Percentiles rank a stretch among this genome's conserved stretches.
Evolutionary conservation across 805 yeast genomes (phyloP).

Genomic region (Hanseniaspora nectarophila): DNA sequence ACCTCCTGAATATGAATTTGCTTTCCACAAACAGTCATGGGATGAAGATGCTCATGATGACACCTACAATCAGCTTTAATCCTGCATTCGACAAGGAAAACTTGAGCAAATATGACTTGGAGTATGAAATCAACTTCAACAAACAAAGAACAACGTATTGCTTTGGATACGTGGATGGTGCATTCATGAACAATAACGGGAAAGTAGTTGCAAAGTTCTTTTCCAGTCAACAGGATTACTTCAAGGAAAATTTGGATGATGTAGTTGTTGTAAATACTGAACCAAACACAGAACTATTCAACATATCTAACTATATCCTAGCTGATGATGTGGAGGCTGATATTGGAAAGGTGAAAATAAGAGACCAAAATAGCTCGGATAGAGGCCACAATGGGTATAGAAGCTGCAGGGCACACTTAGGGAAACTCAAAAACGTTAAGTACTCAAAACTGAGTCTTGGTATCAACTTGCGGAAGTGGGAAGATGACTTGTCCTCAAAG

Average conservation of each 20-base stretch:
- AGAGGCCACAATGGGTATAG: conserved; percentile 12
- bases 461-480: not conserved
- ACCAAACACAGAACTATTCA: not conserved
- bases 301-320: conserved; percentile 1
- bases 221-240: not conserved
- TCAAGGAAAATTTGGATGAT: not conserved
- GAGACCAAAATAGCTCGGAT: not conserved
- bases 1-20: not conserved
- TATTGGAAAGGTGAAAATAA: not conserved
- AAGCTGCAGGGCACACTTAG: no score
- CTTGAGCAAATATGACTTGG: not conserved
- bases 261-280: not conserved
- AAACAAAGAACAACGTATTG: not conserved
- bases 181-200: conserved; percentile 5
- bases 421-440: no score
- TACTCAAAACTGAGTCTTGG: conserved; percentile 1
- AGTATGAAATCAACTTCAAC: not conserved
- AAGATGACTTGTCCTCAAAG: not conserved
- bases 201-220: not conserved
- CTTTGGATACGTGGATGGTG: not conserved
- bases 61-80: not conserved
- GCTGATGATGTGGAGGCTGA: conserved; percentile 7
- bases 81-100: not conserved
- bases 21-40: not conserved
- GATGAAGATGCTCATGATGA: not conserved